Evolutionary conservation across 164 flowering plant genomes (phyloP), one percentile per base, ranked within the genome.

Genomic region (Buxus sempervirens): DNA sequence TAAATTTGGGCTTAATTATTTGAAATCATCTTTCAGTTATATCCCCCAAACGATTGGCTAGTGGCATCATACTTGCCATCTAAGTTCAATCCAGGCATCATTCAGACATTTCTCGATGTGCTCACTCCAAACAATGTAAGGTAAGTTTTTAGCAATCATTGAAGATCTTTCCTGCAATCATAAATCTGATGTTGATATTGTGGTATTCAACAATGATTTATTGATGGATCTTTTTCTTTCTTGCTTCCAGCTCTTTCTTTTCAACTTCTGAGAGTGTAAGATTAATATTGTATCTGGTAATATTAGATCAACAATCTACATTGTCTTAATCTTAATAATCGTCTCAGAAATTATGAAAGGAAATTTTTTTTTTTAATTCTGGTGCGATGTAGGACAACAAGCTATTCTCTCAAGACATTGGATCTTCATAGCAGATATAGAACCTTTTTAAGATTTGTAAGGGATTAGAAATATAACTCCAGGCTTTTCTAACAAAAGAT

Each of bases 41-140:
- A 88, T 73, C 94, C 97, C n/a, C 86, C 91, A 27, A 75, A 81
- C 74, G 97, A 95, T 80, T 95, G 99, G 97, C 78, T 95, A 21
- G 91, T 81, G 53, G 92, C 83, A 21, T 87, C 96, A 74, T 91
- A 91, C 38, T 76, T 95, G 81, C 97, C 94, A 64, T 85, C 89
- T 48, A 83, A 69, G 58, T 95, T 88, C 66, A 76, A 45, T 64
- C 84, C 90, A 63, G 74, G 25, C 64, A 70, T 74, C 63, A 88
- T 92, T 62, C 86, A 88, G 65, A 81, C 65, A 79, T 72, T 78
- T 26, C 73, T 92, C 22, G 72, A 87, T 65, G 86, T 85, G 75
- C 91, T 95, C 49, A 81, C 89, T 74, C 80, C 82, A 57, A 64
- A 75, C 38, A 86, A 73, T 78, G 89, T 90, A 55, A 79, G 99